Evolutionary conservation across 2,329 filamentous ascomycete genomes (phyloP), one percentile per base, ranked within the genome.

Genomic region (Fusarium circinatum): DNA sequence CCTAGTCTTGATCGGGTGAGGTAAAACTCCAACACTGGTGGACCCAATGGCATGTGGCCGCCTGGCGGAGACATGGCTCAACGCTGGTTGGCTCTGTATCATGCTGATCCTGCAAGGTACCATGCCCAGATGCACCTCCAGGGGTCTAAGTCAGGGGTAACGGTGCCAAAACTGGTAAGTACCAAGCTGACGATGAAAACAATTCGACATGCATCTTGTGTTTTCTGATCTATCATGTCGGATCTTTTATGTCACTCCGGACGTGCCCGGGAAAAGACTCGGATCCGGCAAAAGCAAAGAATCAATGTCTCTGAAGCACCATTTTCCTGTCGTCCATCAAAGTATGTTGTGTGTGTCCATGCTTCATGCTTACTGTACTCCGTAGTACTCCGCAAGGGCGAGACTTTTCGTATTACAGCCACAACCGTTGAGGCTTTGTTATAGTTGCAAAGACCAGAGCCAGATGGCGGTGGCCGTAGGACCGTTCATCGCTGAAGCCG

Each of bases 71-170:
- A 75, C 69, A 52, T 41, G 45, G 32, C 39, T 55, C 30, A 32
- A 49, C 39, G 48, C 45, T 78, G 74, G 63, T 76, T 78, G 73
- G 76, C 64, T 75, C 61, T 61, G 36, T 17, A 17, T 39, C 44
- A 64, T 62, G 73, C 65, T 77, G 76, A 78, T 74, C 68, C 69
- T 77, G 65, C 63, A 74, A 74, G 76, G 77, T 65, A 75, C 76
- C 45, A 57, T 66, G 67, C 61, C 61, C 58, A 70, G 71, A 70
- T 57, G 55, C 61, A 55, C 38, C 56, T 39, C 39, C 64, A 69
- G 52, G 69, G 74, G 62, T 73, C 72, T 56, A 56, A 66, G 65
- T 76, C 76, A 79, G 76, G 77, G 77, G 74, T 76, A 70, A 58
- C 39, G 68, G 62, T 39, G 45, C 54, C 47, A 57, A 58, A 71